These are phyloP conservation scores for Pelargonium nanum DNA, from an alignment of 345 rosid species.

Conservation along the genomic window DNA sequence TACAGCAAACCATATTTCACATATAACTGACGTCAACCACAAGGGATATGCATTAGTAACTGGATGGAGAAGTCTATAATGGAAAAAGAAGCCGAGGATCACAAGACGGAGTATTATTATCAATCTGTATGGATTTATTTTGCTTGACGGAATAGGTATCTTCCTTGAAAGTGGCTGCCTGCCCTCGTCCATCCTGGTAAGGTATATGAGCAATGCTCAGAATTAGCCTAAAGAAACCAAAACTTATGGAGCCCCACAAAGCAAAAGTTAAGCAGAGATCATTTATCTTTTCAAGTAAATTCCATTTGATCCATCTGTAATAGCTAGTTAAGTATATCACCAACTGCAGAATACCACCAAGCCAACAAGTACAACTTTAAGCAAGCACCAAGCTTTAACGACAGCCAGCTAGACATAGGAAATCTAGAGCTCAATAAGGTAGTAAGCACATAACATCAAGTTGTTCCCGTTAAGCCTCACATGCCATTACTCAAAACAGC, in stretches of 20 bases:
- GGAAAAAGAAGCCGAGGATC: constrained; percentile 73
- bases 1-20: constrained; percentile 89
- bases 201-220: constrained; percentile 4
- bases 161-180: constrained; percentile 93
- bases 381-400: too few species aligned
- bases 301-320: too few species aligned
- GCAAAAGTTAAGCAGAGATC: background rate
- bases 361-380: too few species aligned
- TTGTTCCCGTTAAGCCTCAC: too few species aligned
- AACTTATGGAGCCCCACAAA: too few species aligned
- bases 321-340: too few species aligned
- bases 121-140: constrained; percentile 74
- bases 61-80: constrained; percentile 79
- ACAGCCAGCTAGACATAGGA: too few species aligned
- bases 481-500: too few species aligned
- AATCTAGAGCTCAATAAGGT: too few species aligned
- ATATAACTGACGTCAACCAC: constrained; percentile 78
- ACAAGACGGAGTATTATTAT: constrained; percentile 58
- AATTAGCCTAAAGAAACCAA: background rate
- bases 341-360: too few species aligned
- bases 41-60: constrained; percentile 65
- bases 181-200: constrained; percentile 85
- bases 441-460: too few species aligned
- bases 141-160: constrained; percentile 68
- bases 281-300: too few species aligned